Evolutionary conservation across 2,329 filamentous ascomycete species (phyloP).

Genomic region (Penicillium sp.): DNA sequence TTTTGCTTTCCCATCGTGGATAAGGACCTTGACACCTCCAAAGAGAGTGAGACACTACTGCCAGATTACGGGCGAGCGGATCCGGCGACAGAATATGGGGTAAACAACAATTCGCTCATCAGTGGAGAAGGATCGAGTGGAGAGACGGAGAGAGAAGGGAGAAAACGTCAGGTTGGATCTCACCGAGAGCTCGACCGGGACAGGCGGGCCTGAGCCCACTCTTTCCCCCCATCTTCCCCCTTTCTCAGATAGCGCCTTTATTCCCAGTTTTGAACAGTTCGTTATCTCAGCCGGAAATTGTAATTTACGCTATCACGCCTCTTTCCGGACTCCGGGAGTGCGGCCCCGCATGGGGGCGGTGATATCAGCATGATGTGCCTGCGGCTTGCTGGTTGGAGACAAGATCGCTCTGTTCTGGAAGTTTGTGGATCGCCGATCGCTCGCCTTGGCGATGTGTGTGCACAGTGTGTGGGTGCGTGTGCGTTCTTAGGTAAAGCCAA

Average conservation of each 20-base stretch:
- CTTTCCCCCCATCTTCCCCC: too few relatives aligned
- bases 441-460: slow-evolving; percentile 19
- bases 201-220: not conserved
- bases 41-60: too few relatives aligned
- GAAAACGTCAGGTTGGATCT: slow-evolving; percentile 5
- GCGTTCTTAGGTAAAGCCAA: slow-evolving; percentile 12
- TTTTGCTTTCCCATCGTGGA: too few relatives aligned
- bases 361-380: slow-evolving; percentile 23
- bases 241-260: not conserved
- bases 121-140: slow-evolving; percentile 7
- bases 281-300: too few relatives aligned
- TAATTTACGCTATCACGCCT: too few relatives aligned
- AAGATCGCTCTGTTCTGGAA: slow-evolving; percentile 22
- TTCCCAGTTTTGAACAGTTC: too few relatives aligned
- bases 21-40: too few relatives aligned
- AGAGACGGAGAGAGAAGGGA: not conserved
- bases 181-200: slow-evolving; percentile 22
- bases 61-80: too few relatives aligned
- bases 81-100: slow-evolving; percentile 18
- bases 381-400: slow-evolving; percentile 14
- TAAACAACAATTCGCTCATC: slow-evolving; percentile 10
- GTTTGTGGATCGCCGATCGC: slow-evolving; percentile 27
- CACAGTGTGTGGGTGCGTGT: slow-evolving; percentile 1
- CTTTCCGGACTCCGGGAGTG: slow-evolving; percentile 8
- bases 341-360: slow-evolving; percentile 22